phyloP scores from a whole-genome alignment of 805 yeast species.

The Maudiozyma saulgeensis region DNA sequence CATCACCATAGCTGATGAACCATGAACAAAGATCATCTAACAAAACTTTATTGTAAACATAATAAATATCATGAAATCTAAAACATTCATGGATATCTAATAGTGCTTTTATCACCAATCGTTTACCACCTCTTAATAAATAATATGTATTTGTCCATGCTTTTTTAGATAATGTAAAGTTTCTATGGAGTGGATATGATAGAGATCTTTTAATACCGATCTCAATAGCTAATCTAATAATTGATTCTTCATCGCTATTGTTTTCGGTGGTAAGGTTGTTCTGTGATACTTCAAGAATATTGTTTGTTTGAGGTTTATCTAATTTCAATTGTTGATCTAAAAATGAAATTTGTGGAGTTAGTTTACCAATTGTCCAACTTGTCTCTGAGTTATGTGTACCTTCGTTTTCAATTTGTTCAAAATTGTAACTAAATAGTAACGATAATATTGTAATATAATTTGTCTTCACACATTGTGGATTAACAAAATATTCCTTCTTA shows the following conservation, averaged over 20 bases:
- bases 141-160: conserved; percentile 72
- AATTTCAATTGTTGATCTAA: conserved; percentile 51
- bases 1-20: conserved; percentile 53
- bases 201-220: conserved; percentile 66
- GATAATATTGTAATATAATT: conserved; percentile 55
- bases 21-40: conserved; percentile 71
- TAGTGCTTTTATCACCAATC: conserved; percentile 50
- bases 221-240: conserved; percentile 44
- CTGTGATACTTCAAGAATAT: background rate
- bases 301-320: conserved; percentile 9
- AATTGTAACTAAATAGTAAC: conserved; percentile 61
- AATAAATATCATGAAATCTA: conserved; percentile 74
- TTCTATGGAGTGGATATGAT: conserved; percentile 70
- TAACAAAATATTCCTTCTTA: conserved; percentile 40
- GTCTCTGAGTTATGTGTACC: conserved; percentile 74
- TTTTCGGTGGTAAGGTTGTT: conserved; percentile 3
- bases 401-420: conserved; percentile 65
- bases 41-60: conserved; percentile 70
- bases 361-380: conserved; percentile 87
- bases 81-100: conserved; percentile 61
- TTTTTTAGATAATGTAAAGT: conserved; percentile 46
- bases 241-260: conserved; percentile 6
- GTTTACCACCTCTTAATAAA: conserved; percentile 58
- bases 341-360: conserved; percentile 67
- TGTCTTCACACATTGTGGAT: conserved; percentile 40